A percentile compares a stretch with the other conserved stretches of the same genome.
Conservation (phyloP, 495 filamentous ascomycete species). For the Viridothelium virens region DNA sequence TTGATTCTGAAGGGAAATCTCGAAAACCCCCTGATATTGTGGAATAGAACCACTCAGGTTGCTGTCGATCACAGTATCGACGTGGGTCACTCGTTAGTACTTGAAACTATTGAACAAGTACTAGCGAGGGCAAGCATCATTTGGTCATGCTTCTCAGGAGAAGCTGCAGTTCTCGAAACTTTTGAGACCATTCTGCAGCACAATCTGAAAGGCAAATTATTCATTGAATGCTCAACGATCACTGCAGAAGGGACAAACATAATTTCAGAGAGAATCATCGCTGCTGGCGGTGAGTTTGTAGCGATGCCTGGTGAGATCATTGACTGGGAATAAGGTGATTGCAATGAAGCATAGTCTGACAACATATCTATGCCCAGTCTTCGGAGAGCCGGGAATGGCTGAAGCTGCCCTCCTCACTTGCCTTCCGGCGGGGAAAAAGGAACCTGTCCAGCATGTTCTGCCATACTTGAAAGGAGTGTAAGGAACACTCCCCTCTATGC, state of each 20-base stretch:
- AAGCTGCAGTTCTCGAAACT: background rate
- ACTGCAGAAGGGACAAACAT: background rate
- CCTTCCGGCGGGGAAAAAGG: background rate
- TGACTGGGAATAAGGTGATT: background rate
- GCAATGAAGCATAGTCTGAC: background rate
- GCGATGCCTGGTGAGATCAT: background rate
- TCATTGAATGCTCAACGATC: background rate
- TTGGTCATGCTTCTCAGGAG: background rate
- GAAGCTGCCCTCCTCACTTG: background rate
- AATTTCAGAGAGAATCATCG: background rate
- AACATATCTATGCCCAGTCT: background rate
- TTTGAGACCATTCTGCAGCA: background rate
- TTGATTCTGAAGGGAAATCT: background rate
- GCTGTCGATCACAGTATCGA: background rate
- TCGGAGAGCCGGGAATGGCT: background rate
- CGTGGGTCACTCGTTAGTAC: background rate
- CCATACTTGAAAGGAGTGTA: slow-evolving; percentile 8
- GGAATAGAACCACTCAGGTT: background rate
- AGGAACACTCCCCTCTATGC: background rate
- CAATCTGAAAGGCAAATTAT: background rate
- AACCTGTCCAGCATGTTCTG: background rate
- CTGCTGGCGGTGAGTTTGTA: slow-evolving; percentile 1
- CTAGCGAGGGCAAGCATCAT: background rate
- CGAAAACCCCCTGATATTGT: background rate
- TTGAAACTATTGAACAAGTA: background rate